Evolutionary conservation across 345 rosid species (phyloP).

Genomic region (Excoecaria agallocha): DNA sequence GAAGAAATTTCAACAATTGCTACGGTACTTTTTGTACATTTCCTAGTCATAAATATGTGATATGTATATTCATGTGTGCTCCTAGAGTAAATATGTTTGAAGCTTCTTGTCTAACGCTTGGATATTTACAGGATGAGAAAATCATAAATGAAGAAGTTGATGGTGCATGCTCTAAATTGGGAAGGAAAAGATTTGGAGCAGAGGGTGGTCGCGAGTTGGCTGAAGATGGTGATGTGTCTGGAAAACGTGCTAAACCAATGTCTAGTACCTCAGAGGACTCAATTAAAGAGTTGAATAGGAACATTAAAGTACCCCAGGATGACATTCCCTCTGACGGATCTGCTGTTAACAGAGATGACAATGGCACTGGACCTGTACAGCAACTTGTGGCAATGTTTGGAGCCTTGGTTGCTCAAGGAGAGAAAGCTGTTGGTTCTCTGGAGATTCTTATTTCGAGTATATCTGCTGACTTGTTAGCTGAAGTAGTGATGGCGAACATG

Average conservation of each 20-base stretch:
- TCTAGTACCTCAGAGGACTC: conserved; percentile 61
- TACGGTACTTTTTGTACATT: conserved; percentile 42
- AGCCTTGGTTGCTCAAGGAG: conserved; percentile 96
- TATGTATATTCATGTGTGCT: conserved; percentile 9
- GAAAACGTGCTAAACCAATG: conserved; percentile 64
- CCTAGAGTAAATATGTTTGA: conserved; percentile 6
- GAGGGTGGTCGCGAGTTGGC: conserved; percentile 47
- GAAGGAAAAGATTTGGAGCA: conserved; percentile 68
- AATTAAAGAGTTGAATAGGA: conserved; percentile 44
- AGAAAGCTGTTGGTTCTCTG: conserved; percentile 73
- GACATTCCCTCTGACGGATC: conserved; percentile 44
- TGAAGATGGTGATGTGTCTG: conserved; percentile 48
- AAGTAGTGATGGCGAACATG: conserved; percentile 96
- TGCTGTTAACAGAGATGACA: conserved; percentile 38
- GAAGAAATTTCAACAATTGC: conserved; percentile 45
- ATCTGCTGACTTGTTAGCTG: conserved; percentile 91
- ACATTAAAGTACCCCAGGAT: conserved; percentile 39
- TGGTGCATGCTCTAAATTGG: conserved; percentile 35
- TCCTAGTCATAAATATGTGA: background rate
- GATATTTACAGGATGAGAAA: conserved; percentile 52
- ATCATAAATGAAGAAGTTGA: conserved; percentile 34
- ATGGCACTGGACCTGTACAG: conserved; percentile 76
- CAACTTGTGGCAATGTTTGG: conserved; percentile 93
- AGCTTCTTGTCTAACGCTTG: conserved; percentile 26
- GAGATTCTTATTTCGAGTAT: conserved; percentile 93